phyloP scores from a whole-genome alignment of 2,329 filamentous ascomycete genomes.

The Monosporascus sp. region DNA sequence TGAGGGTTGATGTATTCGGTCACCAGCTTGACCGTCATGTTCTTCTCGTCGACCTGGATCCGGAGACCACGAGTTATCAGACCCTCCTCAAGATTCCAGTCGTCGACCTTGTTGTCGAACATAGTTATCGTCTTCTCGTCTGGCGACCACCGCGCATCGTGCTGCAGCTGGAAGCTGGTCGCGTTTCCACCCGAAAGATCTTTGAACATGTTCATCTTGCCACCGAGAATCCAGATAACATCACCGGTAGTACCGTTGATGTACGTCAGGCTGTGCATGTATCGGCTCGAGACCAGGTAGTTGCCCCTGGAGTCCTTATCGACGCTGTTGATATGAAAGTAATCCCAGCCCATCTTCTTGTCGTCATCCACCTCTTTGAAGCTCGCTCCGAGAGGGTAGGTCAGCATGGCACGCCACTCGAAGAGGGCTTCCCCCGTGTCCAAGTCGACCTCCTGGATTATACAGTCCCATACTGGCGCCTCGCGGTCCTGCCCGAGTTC shows the following conservation, averaged over 20 bases:
- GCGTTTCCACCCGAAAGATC: constrained; percentile 36
- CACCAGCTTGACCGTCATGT: constrained; percentile 30
- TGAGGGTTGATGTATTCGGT: constrained; percentile 33
- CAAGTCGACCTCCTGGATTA: constrained; percentile 42
- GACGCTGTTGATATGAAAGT: constrained; percentile 51
- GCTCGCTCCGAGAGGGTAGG: neutral
- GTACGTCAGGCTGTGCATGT: constrained; percentile 35
- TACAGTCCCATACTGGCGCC: constrained; percentile 37
- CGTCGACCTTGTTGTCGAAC: constrained; percentile 38
- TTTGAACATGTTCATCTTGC: constrained; percentile 36
- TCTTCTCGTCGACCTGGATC: constrained; percentile 29
- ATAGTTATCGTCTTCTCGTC: constrained; percentile 32
- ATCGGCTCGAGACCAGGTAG: constrained; percentile 38
- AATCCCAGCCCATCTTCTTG: constrained; percentile 39
- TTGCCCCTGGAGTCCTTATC: constrained; percentile 43
- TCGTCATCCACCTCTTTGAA: constrained; percentile 35
- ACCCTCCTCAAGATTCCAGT: constrained; percentile 22
- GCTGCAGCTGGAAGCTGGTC: constrained; percentile 45
- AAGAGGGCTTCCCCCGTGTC: constrained; percentile 38
- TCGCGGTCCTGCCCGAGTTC: constrained; percentile 26
- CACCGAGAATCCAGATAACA: constrained; percentile 47
- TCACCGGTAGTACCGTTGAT: constrained; percentile 37
- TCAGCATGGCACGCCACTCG: constrained; percentile 33
- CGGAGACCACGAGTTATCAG: constrained; percentile 21
- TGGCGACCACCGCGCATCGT: constrained; percentile 41